Evolutionary conservation across 1,139 yeast species (phyloP).

Genomic region (Hyphopichia burtonii): DNA sequence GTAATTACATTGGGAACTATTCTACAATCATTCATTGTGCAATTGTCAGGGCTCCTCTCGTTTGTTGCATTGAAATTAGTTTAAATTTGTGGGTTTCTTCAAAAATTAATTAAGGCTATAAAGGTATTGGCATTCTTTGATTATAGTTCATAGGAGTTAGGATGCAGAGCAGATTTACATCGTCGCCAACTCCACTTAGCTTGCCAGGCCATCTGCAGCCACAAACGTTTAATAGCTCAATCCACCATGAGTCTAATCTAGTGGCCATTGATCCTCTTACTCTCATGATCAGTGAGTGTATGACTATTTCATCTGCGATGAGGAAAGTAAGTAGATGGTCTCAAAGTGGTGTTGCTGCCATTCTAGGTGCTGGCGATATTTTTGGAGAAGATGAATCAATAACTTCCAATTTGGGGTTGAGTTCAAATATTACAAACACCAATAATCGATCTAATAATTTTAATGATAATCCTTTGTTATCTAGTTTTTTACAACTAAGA

Average conservation of each 20-base stretch:
- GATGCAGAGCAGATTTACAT: slow-evolving; percentile 1
- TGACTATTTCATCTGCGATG: slow-evolving; percentile 85
- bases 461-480: slow-evolving; percentile 63
- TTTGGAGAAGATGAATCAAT: slow-evolving; percentile 40
- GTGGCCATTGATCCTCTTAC: slow-evolving; percentile 74
- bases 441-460: slow-evolving; percentile 14
- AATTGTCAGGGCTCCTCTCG: too few species aligned
- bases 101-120: too few species aligned
- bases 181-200: slow-evolving; percentile 2
- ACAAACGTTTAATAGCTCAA: neutral
- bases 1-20: neutral
- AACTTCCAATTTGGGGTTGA: slow-evolving; percentile 24
- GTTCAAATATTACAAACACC: slow-evolving; percentile 16
- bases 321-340: slow-evolving; percentile 80
- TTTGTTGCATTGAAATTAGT: too few species aligned
- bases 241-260: neutral
- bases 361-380: slow-evolving; percentile 60
- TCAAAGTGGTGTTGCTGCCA: slow-evolving; percentile 86
- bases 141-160: too few species aligned
- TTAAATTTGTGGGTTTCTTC: too few species aligned
- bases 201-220: neutral
- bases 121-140: too few species aligned
- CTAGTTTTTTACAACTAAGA: slow-evolving; percentile 78
- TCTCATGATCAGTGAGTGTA: slow-evolving; percentile 84
- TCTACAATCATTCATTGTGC: neutral